A percentile compares a stretch with the other conserved stretches of the same genome.
Evolutionary conservation across 1,139 yeast species (phyloP).

Genomic region (Hemisphaericaspora lyxosophila): DNA sequence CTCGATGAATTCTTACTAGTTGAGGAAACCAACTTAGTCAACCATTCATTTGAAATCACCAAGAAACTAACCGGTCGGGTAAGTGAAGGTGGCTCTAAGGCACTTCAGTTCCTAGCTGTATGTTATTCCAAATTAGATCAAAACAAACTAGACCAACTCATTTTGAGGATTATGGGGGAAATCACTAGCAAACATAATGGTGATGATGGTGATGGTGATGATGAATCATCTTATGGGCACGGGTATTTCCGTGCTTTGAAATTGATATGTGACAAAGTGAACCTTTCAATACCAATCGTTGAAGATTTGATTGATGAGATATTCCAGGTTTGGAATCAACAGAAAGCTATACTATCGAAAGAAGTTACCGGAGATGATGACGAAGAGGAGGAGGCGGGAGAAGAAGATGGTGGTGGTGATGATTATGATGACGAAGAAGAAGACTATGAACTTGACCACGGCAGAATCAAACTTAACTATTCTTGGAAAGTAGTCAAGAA

Average conservation of each 20-base stretch:
- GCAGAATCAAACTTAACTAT: constrained; percentile 63
- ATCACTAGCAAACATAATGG: constrained; percentile 1
- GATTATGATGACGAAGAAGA: constrained; percentile 33
- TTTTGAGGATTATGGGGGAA: constrained; percentile 1
- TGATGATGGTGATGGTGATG: too few relatives aligned
- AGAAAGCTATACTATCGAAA: constrained; percentile 54
- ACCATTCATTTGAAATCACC: constrained; percentile 45
- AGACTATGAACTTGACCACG: constrained; percentile 24
- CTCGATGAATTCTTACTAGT: constrained; percentile 5
- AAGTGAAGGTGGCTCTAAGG: constrained; percentile 80
- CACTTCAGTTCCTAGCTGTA: constrained; percentile 10
- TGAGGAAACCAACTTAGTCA: constrained; percentile 21
- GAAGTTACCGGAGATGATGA: constrained; percentile 9
- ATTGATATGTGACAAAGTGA: constrained; percentile 39
- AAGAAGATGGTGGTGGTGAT: constrained; percentile 43
- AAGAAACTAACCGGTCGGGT: constrained; percentile 63
- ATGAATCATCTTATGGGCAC: constrained; percentile 44
- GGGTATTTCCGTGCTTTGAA: constrained; percentile 63
- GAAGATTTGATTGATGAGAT: constrained; percentile 16
- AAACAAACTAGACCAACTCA: constrained; percentile 1
- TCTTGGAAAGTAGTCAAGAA: constrained; percentile 89
- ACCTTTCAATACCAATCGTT: constrained; percentile 10
- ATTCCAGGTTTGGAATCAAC: constrained; percentile 51
- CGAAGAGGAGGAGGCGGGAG: constrained; percentile 27
- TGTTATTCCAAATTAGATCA: constrained; percentile 4